Conservation (phyloP, 768 basidiomycete genomes). For the Naganishia kalamii region DNA sequence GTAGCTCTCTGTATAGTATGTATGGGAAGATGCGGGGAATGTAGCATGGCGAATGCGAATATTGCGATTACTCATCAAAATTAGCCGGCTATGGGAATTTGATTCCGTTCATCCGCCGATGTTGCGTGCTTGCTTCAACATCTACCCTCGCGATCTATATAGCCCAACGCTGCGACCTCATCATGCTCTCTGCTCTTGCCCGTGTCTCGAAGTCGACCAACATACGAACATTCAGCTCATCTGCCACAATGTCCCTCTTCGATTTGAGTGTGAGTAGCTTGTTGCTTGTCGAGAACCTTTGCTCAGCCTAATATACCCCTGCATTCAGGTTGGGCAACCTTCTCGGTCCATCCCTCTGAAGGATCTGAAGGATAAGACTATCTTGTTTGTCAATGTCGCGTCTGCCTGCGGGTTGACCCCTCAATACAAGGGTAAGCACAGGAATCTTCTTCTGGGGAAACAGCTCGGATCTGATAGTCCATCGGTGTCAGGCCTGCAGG, state of each 20-base stretch:
- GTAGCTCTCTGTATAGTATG: too few relatives aligned
- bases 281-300: background rate
- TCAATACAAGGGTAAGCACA: slow-evolving; percentile 41
- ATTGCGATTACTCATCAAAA: too few relatives aligned
- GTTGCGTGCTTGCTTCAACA: too few relatives aligned
- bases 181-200: background rate
- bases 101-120: too few relatives aligned
- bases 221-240: background rate
- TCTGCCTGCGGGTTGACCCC: slow-evolving; percentile 45
- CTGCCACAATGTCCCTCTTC: slow-evolving; percentile 5
- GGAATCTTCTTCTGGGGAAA: too few relatives aligned
- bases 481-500: slow-evolving; percentile 32
- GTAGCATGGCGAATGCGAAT: too few relatives aligned
- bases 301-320: background rate
- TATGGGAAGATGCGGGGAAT: too few relatives aligned
- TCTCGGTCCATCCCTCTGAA: slow-evolving; percentile 32
- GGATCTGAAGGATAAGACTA: slow-evolving; percentile 40
- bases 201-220: background rate
- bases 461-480: background rate
- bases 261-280: background rate
- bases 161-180: too few relatives aligned
- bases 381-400: slow-evolving; percentile 46
- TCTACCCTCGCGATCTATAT: too few relatives aligned
- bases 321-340: slow-evolving; percentile 37
- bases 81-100: too few relatives aligned